Percentiles rank a stretch among this genome's conserved stretches.
Conservation (phyloP, 139 green algal genomes). For the Coelastrella sp. region DNA sequence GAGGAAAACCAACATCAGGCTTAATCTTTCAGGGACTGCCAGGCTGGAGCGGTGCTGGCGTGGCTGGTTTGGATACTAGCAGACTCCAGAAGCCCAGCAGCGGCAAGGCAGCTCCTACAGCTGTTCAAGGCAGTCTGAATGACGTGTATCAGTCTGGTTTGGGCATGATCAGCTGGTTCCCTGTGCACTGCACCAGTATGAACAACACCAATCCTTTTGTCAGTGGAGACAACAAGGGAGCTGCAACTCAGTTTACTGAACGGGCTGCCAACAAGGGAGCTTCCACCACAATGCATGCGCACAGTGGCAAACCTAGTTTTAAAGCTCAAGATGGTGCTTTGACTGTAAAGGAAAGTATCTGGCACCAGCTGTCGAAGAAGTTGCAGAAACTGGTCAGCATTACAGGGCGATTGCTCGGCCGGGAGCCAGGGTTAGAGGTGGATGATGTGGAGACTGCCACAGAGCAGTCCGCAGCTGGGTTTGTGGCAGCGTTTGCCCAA, state of each 20-base stretch:
- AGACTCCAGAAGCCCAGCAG: too few relatives aligned
- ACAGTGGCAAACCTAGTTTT: background rate
- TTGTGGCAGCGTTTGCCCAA: conserved; percentile 88
- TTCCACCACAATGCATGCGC: background rate
- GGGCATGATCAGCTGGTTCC: conserved; percentile 75
- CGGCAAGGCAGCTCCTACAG: too few relatives aligned
- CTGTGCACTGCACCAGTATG: conserved; percentile 91
- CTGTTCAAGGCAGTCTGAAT: too few relatives aligned
- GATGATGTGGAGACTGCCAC: background rate
- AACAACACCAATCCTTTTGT: conserved; percentile 88
- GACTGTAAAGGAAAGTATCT: too few relatives aligned
- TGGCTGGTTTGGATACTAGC: too few relatives aligned
- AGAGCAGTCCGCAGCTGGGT: conserved; percentile 22
- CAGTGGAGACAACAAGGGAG: conserved; percentile 90
- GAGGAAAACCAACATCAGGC: background rate
- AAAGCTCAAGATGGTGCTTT: background rate
- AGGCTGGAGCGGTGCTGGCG: background rate
- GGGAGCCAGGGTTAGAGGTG: too few relatives aligned
- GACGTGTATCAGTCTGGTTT: background rate
- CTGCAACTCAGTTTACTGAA: conserved; percentile 82
- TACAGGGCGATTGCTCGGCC: too few relatives aligned
- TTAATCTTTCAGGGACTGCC: too few relatives aligned
- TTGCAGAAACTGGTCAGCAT: background rate
- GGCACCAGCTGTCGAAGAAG: too few relatives aligned
- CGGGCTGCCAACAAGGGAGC: conserved; percentile 1